Evolutionary conservation across 2,329 filamentous ascomycete species (phyloP), one percentile per base, ranked within the genome.

Genomic region (Didymella pomorum): DNA sequence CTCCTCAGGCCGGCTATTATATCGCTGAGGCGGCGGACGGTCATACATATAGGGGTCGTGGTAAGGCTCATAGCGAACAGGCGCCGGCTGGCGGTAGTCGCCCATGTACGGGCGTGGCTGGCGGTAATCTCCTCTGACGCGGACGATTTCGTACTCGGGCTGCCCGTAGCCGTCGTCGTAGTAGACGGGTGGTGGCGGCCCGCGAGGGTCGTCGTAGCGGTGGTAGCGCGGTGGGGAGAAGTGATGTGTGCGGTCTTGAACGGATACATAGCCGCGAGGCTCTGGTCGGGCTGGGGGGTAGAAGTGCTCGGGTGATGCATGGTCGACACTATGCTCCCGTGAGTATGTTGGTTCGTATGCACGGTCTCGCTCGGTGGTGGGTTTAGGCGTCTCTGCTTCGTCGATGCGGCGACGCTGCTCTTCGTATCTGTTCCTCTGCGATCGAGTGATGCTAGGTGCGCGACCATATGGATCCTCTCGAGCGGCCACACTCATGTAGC

Each of bases 361-460:
- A 67, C 71, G 52, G 67, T 69, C 28, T 71, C 72, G 63, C 11
- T 72, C 71, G 6, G 67, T 63, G 26, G 66, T 69, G 18, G 73
- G 74, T 20, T 75, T 71, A 1, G 72, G 73, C 14, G 71, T 76
- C 48, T 77, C 74, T 47, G 74, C 71, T 50, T 77, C 69, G 53
- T 76, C 71, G 39, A 77, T 69, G 11, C 73, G 70, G 23, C 74
- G 73, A 10, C 72, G 70, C 23, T 74, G 70, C 49, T 76, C 70
- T 45, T 75, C 74, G 42, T 77, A 77, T 64, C 74, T 61, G 43
- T 68, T 69, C 39, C 71, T 72, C 54, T 77, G 73, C 12, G 73
- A 71, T 20, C 74, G 71, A 20, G 68, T 71, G 58, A 76, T 73
- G 58, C 71, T 76, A 7, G 73, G 63, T 8, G 69, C 73, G 26